Evolutionary conservation across 768 basidiomycete genomes (phyloP).

Genomic region (Mycena vulgaris): DNA sequence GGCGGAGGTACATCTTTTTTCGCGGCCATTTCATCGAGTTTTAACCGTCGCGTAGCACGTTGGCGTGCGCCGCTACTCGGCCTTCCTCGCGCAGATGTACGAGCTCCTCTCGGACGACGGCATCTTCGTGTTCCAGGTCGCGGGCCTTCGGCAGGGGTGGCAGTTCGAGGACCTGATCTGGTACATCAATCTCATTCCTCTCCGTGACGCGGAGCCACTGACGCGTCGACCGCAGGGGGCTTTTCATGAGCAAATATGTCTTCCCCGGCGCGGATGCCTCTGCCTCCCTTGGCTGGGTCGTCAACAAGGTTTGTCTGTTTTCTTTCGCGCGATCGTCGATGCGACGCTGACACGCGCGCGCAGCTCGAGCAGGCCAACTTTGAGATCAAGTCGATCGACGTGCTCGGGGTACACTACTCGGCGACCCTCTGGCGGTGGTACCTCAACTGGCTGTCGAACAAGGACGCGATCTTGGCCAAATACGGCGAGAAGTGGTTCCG

Average conservation of each 20-base stretch:
- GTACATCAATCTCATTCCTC: constrained; percentile 56
- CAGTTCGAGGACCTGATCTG: constrained; percentile 99
- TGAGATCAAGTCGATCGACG: constrained; percentile 96
- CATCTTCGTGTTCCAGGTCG: constrained; percentile 96
- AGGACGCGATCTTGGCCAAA: constrained; percentile 88
- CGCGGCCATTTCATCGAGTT: constrained; percentile 3
- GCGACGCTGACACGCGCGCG: not conserved
- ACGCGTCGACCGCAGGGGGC: constrained; percentile 68
- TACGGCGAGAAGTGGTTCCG: constrained; percentile 97
- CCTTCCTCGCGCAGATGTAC: constrained; percentile 94
- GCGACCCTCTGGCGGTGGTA: constrained; percentile 95
- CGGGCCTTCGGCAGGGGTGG: constrained; percentile 95
- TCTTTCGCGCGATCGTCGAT: not conserved
- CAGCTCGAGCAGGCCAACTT: constrained; percentile 94
- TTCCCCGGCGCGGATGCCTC: constrained; percentile 99
- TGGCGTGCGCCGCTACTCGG: constrained; percentile 91
- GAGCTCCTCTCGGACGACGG: constrained; percentile 96
- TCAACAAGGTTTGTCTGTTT: constrained; percentile 62
- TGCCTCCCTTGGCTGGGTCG: constrained; percentile 96
- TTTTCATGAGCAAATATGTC: constrained; percentile 98
- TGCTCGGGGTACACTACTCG: constrained; percentile 97
- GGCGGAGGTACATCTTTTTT: constrained; percentile 81
- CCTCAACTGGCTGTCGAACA: constrained; percentile 96
- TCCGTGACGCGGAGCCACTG: not conserved
- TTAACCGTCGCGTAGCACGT: constrained; percentile 84